A percentile compares a stretch with the other conserved stretches of the same genome.
phyloP scores from a whole-genome alignment of 371 early-diverging fungal genomes.

The Mucor lusitanicus region DNA sequence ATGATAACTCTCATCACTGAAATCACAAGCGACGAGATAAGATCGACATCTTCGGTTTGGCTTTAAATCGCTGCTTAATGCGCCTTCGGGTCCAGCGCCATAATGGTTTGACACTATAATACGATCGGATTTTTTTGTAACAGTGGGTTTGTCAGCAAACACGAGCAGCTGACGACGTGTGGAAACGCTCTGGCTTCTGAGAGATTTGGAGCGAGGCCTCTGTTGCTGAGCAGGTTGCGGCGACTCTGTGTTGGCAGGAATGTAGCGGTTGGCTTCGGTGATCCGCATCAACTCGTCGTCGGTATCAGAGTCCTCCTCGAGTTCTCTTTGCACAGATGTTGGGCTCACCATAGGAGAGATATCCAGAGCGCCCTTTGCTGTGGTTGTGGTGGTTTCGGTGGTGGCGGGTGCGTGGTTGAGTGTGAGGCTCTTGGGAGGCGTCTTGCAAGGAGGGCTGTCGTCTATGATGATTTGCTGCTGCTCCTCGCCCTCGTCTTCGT shows the following conservation, averaged over 20 bases:
- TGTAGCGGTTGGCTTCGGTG: constrained; percentile 40
- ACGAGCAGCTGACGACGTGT: constrained; percentile 21
- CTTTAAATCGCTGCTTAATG: not conserved
- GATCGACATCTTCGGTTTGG: constrained; percentile 15
- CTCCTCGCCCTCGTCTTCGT: not conserved
- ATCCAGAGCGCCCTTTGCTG: constrained; percentile 11
- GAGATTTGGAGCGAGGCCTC: not conserved
- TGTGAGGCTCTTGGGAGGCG: constrained; percentile 1
- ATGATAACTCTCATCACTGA: constrained; percentile 42
- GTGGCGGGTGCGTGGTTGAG: constrained; percentile 7
- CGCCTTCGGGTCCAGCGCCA: constrained; percentile 23
- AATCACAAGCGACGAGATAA: constrained; percentile 48
- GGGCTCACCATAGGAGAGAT: constrained; percentile 1
- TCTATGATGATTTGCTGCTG: constrained; percentile 12
- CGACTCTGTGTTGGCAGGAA: constrained; percentile 13
- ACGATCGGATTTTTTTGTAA: constrained; percentile 16
- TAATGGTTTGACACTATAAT: constrained; percentile 29
- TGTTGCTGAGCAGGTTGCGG: not conserved
- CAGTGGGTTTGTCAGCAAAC: constrained; percentile 26
- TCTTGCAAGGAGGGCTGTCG: not conserved
- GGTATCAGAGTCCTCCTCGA: constrained; percentile 8
- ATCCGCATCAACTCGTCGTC: constrained; percentile 31
- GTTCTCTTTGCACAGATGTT: not conserved
- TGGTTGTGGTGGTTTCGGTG: constrained; percentile 10
- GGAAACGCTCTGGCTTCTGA: constrained; percentile 16